phyloP scores from a whole-genome alignment of 139 green algal species.

The Pleodorina starrii region DNA sequence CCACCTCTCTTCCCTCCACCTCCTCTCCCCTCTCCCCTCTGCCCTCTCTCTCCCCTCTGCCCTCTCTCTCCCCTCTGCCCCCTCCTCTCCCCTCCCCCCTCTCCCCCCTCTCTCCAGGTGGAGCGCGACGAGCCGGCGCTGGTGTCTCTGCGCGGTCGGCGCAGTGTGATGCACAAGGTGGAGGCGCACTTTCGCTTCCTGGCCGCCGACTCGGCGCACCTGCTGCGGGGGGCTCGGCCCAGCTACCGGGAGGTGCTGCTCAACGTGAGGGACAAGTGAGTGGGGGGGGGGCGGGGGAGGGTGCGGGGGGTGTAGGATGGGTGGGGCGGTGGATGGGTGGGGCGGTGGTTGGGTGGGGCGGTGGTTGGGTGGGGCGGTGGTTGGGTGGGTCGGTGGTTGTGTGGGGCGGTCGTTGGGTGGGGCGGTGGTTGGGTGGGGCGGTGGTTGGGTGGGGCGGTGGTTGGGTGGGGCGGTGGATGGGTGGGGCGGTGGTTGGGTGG shows the following conservation, averaged over 20 bases:
- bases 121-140: constrained; percentile 65
- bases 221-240: constrained; percentile 74
- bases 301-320: background rate
- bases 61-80: background rate
- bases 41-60: background rate
- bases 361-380: no score
- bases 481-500: no score
- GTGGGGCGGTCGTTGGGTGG: no score
- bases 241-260: constrained; percentile 83
- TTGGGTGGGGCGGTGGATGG: no score
- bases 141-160: constrained; percentile 55
- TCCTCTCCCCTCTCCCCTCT: background rate
- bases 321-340: background rate
- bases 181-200: constrained; percentile 88
- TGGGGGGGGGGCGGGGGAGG: background rate
- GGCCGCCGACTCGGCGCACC: constrained; percentile 74
- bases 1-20: background rate
- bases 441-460: no score
- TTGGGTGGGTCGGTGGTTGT: constrained; percentile 35
- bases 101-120: background rate
- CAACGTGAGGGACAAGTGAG: constrained; percentile 75
- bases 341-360: no score
- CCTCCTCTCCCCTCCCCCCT: background rate
- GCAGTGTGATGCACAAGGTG: constrained; percentile 72
- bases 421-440: no score